Evolutionary conservation across 2,329 filamentous ascomycete species (phyloP).

Genomic region (Botryosphaeria agaves): DNA sequence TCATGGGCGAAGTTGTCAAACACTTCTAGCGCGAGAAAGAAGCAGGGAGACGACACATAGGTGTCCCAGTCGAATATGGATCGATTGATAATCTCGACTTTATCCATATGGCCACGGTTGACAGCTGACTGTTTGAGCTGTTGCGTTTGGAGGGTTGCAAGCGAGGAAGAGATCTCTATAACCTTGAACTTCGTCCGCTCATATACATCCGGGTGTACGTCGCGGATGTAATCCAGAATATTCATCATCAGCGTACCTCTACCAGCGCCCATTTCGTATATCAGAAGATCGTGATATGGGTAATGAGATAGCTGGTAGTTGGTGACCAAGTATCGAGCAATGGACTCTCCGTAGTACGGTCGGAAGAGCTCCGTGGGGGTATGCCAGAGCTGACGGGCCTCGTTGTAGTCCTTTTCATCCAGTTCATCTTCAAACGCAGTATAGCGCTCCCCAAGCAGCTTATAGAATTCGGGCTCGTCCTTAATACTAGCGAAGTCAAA

Average conservation of each 20-base stretch:
- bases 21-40: slow-evolving; percentile 94
- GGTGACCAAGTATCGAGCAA: slow-evolving; percentile 86
- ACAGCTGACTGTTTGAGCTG: slow-evolving; percentile 51
- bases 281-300: slow-evolving; percentile 90
- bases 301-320: slow-evolving; percentile 93
- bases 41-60: slow-evolving; percentile 82
- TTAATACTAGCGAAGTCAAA: slow-evolving; percentile 71
- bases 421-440: slow-evolving; percentile 78
- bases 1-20: slow-evolving; percentile 99
- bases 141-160: slow-evolving; percentile 61
- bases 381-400: slow-evolving; percentile 88
- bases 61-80: slow-evolving; percentile 89
- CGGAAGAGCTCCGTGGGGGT: slow-evolving; percentile 95
- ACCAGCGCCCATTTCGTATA: slow-evolving; percentile 97
- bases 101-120: slow-evolving; percentile 58
- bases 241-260: slow-evolving; percentile 97
- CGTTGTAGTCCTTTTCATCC: slow-evolving; percentile 53
- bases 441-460: slow-evolving; percentile 60
- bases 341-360: slow-evolving; percentile 91
- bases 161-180: slow-evolving; percentile 78
- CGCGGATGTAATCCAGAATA: slow-evolving; percentile 89
- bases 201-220: slow-evolving; percentile 80
- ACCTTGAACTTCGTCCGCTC: slow-evolving; percentile 84
- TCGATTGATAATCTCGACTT: slow-evolving; percentile 86
- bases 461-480: slow-evolving; percentile 75